Conservation (phyloP, 768 basidiomycete species). For the Coprinellus micaceus region DNA sequence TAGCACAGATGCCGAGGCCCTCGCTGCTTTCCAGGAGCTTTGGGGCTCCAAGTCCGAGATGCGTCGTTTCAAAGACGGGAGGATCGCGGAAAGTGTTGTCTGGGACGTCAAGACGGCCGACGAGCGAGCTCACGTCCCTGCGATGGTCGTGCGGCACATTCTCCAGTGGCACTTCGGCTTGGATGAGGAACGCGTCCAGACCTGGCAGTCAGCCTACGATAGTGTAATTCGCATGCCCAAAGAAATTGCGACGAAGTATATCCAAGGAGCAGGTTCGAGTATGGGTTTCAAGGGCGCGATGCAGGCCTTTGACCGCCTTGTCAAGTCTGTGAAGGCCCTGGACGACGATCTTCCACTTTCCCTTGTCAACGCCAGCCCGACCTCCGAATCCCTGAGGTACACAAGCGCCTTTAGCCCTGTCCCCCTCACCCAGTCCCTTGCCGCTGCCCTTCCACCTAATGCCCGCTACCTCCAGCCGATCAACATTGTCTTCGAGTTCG, state of each 20-base stretch:
- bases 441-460: constrained; percentile 48
- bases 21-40: constrained; percentile 68
- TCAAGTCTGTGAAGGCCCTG: constrained; percentile 69
- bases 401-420: constrained; percentile 81
- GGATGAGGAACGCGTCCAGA: constrained; percentile 42
- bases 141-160: constrained; percentile 69
- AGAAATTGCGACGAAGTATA: constrained; percentile 42
- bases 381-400: constrained; percentile 75
- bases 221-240: constrained; percentile 56
- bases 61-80: constrained; percentile 92
- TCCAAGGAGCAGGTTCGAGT: constrained; percentile 35
- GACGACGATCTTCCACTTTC: constrained; percentile 73
- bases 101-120: constrained; percentile 86
- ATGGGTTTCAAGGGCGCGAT: constrained; percentile 71
- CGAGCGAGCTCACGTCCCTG: constrained; percentile 75
- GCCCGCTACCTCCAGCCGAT: constrained; percentile 69
- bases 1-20: constrained; percentile 46
- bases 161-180: constrained; percentile 77
- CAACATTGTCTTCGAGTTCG: constrained; percentile 81
- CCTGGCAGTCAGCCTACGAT: constrained; percentile 61
- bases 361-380: constrained; percentile 70
- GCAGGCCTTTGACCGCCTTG: constrained; percentile 74
- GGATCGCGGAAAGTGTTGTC: constrained; percentile 90
- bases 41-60: constrained; percentile 95
- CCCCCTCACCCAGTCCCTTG: constrained; percentile 55